These are phyloP conservation scores for Schizochytrium sp. DNA, from an alignment of 108 stramenopile species.

Conservation along the genomic window DNA sequence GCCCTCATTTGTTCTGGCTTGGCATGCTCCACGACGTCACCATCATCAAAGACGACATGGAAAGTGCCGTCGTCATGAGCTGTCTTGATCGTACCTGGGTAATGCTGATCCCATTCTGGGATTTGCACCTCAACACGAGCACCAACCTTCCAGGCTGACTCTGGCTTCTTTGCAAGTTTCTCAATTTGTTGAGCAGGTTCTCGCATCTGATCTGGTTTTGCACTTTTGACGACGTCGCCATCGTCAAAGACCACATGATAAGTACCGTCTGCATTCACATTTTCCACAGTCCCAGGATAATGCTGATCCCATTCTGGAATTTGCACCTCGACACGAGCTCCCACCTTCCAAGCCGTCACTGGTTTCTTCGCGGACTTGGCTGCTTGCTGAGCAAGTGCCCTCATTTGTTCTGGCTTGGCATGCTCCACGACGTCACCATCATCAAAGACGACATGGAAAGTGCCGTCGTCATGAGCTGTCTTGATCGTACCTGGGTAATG, in stretches of 20 bases:
- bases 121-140: not conserved
- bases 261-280: not conserved
- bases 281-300: not conserved
- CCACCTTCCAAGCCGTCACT: not conserved
- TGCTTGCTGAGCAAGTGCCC: not conserved
- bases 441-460: not conserved
- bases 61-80: not conserved
- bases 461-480: not conserved
- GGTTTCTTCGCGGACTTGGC: not conserved
- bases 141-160: not conserved
- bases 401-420: not conserved
- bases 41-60: not conserved
- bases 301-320: not conserved
- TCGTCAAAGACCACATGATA: not conserved
- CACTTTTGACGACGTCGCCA: not conserved
- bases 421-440: not conserved
- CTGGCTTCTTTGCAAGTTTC: not conserved
- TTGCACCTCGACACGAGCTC: not conserved
- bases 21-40: not conserved
- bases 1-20: not conserved
- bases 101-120: not conserved
- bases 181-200: not conserved
- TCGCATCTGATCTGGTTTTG: not conserved
- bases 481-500: not conserved
- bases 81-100: not conserved